These are phyloP conservation scores for Thalassia testudinum DNA, from an alignment of 116 monocot species.

Conservation along the genomic window DNA sequence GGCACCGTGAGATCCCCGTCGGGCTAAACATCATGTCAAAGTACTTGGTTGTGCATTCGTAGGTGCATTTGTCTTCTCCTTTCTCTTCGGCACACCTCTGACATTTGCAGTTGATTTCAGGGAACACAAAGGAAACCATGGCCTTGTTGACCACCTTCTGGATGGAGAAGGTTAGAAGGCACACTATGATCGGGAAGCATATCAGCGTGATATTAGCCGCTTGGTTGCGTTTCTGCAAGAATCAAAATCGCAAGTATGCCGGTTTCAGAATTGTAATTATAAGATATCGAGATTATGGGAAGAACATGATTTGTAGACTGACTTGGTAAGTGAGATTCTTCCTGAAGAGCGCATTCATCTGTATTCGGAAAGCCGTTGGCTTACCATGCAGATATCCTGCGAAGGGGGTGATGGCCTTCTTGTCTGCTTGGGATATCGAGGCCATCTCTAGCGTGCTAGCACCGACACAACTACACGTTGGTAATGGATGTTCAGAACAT, in stretches of 20 bases:
- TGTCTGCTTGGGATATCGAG: background rate
- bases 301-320: background rate
- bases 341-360: constrained; percentile 7
- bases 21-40: constrained; percentile 2
- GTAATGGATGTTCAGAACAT: too few species aligned
- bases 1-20: background rate
- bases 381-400: background rate
- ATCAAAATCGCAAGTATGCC: background rate
- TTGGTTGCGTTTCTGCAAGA: constrained; percentile 12
- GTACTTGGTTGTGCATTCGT: constrained; percentile 5
- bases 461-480: too few species aligned
- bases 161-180: constrained; percentile 5
- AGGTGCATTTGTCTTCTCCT: constrained; percentile 1
- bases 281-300: too few species aligned
- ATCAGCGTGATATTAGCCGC: constrained; percentile 3
- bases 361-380: background rate
- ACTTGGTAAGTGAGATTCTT: constrained; percentile 10
- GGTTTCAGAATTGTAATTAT: background rate
- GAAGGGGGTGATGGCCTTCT: background rate
- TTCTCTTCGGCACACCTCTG: background rate
- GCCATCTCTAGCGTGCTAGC: background rate
- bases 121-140: background rate
- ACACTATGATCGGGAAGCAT: constrained; percentile 9
- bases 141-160: constrained; percentile 1
- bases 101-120: constrained; percentile 8